A percentile compares a stretch with the other conserved stretches of the same genome.
Evolutionary conservation across 352 stramenopile species (phyloP).

Genomic region (Globisporangium irregulare): DNA sequence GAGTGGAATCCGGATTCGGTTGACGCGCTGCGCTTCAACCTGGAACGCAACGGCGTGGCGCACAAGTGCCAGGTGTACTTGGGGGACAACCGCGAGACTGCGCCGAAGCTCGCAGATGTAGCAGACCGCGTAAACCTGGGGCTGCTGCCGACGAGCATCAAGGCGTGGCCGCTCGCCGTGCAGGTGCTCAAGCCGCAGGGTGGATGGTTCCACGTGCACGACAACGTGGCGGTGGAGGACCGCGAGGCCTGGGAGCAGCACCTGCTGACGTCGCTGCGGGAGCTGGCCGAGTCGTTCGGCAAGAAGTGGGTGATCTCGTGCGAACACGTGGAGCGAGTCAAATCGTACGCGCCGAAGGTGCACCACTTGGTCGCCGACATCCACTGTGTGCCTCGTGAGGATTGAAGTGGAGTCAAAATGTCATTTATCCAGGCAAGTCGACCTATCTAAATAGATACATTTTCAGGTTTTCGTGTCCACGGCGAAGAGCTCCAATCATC

Average conservation of each 20-base stretch:
- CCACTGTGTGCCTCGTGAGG: constrained; percentile 27
- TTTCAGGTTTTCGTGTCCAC: not conserved
- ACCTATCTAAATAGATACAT: not conserved
- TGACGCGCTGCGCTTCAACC: constrained; percentile 87
- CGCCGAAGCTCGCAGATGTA: constrained; percentile 64
- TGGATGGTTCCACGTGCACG: constrained; percentile 96
- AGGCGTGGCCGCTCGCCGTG: constrained; percentile 92
- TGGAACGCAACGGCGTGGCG: constrained; percentile 89
- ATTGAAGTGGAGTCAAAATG: not conserved
- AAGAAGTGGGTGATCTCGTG: constrained; percentile 78
- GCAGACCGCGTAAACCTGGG: constrained; percentile 94
- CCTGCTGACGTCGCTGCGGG: constrained; percentile 45
- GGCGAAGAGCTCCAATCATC: not conserved
- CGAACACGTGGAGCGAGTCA: constrained; percentile 88
- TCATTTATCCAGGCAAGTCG: no score
- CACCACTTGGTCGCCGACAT: constrained; percentile 89
- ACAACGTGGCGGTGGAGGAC: constrained; percentile 91
- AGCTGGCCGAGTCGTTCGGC: constrained; percentile 41
- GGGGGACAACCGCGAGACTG: constrained; percentile 88
- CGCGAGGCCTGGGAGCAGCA: constrained; percentile 71
- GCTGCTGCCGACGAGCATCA: constrained; percentile 93
- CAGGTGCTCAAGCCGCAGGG: constrained; percentile 85
- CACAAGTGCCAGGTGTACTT: constrained; percentile 73
- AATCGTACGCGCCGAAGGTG: constrained; percentile 91
- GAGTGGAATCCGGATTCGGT: constrained; percentile 96